phyloP scores from a whole-genome alignment of 192 early-diverging fungal genomes.

The Coemansia sp. region DNA sequence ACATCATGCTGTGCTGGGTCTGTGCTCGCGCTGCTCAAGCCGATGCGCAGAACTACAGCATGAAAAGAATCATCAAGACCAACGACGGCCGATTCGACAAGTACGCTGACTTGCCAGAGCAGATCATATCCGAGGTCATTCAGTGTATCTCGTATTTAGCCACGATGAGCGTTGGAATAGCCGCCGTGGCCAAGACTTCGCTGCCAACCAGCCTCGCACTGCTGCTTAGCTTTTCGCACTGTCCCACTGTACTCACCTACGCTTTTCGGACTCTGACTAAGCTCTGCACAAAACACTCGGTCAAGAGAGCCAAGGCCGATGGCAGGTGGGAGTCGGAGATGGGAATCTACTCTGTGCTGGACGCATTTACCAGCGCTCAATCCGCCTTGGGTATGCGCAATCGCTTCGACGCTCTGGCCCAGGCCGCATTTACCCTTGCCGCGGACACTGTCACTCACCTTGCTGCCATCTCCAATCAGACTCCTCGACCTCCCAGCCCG shows the following conservation, averaged over 20 bases:
- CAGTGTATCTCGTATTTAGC: constrained; percentile 36
- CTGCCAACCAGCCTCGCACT: constrained; percentile 37
- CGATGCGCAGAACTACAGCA: constrained; percentile 32
- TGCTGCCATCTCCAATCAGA: not conserved
- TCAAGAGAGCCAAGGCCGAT: constrained; percentile 23
- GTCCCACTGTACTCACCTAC: constrained; percentile 1
- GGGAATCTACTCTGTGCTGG: constrained; percentile 28
- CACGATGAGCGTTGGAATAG: constrained; percentile 32
- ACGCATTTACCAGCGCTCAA: constrained; percentile 36
- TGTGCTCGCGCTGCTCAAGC: constrained; percentile 38
- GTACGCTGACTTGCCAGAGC: constrained; percentile 25
- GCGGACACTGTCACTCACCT: constrained; percentile 2
- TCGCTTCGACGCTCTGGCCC: constrained; percentile 46
- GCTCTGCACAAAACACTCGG: constrained; percentile 46
- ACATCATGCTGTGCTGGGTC: constrained; percentile 47
- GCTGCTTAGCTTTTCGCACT: constrained; percentile 16
- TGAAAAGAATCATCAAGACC: constrained; percentile 8
- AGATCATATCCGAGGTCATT: constrained; percentile 17
- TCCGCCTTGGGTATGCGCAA: constrained; percentile 30
- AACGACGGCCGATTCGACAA: constrained; percentile 23
- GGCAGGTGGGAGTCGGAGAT: constrained; percentile 31
- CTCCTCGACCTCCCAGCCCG: not conserved
- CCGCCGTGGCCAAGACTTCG: constrained; percentile 34
- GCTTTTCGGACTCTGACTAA: constrained; percentile 33
- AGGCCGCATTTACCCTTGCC: constrained; percentile 25